Evolutionary conservation across 768 basidiomycete genomes (phyloP), one percentile per base, ranked within the genome.

Genomic region (Paxillus rubicundulus): DNA sequence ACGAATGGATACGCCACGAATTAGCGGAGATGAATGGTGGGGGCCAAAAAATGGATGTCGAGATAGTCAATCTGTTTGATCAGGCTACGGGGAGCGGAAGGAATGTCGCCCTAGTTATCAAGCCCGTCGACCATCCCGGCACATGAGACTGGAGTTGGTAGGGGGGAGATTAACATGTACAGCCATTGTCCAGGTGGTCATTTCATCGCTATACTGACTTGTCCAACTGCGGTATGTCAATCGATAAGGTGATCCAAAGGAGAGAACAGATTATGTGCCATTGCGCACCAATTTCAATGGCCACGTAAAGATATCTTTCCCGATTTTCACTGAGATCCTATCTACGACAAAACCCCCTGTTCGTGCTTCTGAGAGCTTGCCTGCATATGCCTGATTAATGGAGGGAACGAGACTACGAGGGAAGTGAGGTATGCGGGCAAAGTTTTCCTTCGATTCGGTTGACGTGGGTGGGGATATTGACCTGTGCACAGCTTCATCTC

Each of bases 81-180:
- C 88, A 89, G 65, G 72, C 73, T 5, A 78, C 77, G 3, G 87
- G 86, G 40, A 90, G 88, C 64, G 86, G 82, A 43, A 71, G 88
- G 60, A 90, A 89, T 65, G 72, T 87, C 50, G 86, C 81, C 7
- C 71, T 89, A 45, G 79, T 83, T 32, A 69, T 86, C 46, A 70
- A 68, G 33, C 74, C 78, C 45, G 45, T 50, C 39, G 30, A 52
- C 55, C 47, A 46, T 39, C 42, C 51, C 51, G 48, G 30, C 16
- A 12, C 45, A 37, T 14, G 27, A 40, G n/a, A 17, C 34, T 41
- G 42, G 45, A 40, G 52, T 49, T 10, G 45, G n/a, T n/a, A n/a
- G 24, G 24, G 24, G 43, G 37, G 37, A 18, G 37, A 9, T 18
- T 18, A 18, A n/a, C 2, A 38, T 17, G 17, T 9, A 33, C 4